Evolutionary conservation across 148 eudicot species (phyloP), one percentile per base, ranked within the genome.

Genomic region (Bassia scoparia): DNA sequence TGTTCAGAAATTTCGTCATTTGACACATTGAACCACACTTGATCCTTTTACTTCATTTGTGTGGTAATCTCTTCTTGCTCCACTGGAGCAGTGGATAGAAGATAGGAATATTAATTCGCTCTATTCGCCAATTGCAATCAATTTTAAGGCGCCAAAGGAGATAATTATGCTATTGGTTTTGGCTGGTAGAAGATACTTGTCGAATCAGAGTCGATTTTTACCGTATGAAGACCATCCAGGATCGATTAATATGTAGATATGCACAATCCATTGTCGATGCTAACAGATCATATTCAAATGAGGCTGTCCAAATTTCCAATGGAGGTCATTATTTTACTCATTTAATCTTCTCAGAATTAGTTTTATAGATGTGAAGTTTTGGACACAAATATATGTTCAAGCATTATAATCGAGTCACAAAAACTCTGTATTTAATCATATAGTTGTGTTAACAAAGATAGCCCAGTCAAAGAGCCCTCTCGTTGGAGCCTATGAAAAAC

Each of bases 401-500:
- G 53, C 29, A 13, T 46, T 4, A 71, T 6, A 48, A 64, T 65
- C 15, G 71, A 35, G 29, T 13, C 66, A 58, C 43, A 2, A 37
- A n/a, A 24, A n/a, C 5, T 26, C 7, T 53, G 29, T 52, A 59
- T 63, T 46, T 24, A 64, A 64, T 62, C 61, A 49, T 52, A 31
- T 83, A 74, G 54, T 73, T 72, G 41, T 65, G 46, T 68, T 34
- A n/a, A n/a, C n/a, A 52, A 80, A 84, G 90, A 81, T 41, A 72
- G 74, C 27, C 73, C 44, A n/a, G n/a, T 43, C 81, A 82, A 74
- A 85, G 81, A 61, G 99, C 23, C 99, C 99, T 72, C 79, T n/a
- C n/a, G n/a, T 90, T 23, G 86, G 86, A 56, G 99, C 90, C 79
- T 95, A 94, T 68, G 90, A 88, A 69, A 87, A 88, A 37, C 88